phyloP scores from a whole-genome alignment of 192 early-diverging fungal species.

The Phlyctochytrium bullatum region DNA sequence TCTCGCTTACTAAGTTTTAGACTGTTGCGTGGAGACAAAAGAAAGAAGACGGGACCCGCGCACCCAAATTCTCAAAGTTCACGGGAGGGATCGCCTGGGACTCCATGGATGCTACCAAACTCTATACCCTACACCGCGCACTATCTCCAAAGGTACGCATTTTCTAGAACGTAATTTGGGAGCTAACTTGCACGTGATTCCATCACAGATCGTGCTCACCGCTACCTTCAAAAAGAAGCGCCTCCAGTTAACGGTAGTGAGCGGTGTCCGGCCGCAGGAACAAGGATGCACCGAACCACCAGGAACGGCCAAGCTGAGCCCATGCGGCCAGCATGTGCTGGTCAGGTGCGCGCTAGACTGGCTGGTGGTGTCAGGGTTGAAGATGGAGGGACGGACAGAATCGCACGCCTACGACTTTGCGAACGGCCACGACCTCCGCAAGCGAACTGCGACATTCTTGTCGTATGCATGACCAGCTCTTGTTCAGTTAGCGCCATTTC shows the following conservation, averaged over 20 bases:
- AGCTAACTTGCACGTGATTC: slow-evolving; percentile 53
- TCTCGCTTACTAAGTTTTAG: neutral
- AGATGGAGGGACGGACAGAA: slow-evolving; percentile 61
- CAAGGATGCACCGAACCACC: slow-evolving; percentile 39
- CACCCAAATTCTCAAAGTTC: slow-evolving; percentile 66
- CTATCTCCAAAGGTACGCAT: slow-evolving; percentile 67
- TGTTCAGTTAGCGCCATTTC: no score
- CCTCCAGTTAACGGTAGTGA: neutral
- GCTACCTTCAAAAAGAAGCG: slow-evolving; percentile 25
- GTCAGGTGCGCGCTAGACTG: slow-evolving; percentile 54
- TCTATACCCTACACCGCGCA: slow-evolving; percentile 68
- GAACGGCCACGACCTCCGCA: slow-evolving; percentile 74
- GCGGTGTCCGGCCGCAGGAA: neutral
- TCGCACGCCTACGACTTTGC: slow-evolving; percentile 58
- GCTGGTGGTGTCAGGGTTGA: slow-evolving; percentile 46
- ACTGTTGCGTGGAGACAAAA: neutral
- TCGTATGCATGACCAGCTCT: no score
- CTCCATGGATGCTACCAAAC: slow-evolving; percentile 53
- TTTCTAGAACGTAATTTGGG: slow-evolving; percentile 42
- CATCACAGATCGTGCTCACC: slow-evolving; percentile 42
- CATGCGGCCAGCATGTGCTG: no score
- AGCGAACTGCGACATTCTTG: no score
- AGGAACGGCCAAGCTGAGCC: slow-evolving; percentile 33
- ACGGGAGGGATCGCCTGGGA: slow-evolving; percentile 61
- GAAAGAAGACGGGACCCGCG: slow-evolving; percentile 35